Evolutionary conservation across 345 rosid species (phyloP).

Genomic region (Arabis hirsuta): DNA sequence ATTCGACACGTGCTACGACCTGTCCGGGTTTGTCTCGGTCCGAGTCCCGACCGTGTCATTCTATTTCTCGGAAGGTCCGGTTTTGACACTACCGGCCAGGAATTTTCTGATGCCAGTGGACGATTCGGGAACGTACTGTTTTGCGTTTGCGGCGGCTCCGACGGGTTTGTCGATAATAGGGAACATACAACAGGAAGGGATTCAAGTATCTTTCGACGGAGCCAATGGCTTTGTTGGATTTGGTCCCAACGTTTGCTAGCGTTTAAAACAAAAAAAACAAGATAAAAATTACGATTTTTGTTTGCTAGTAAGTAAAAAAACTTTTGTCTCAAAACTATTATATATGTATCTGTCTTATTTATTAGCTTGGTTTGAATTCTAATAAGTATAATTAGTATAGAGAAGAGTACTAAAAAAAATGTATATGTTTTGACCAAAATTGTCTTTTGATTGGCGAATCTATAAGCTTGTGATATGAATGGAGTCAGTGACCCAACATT

Average conservation of each 20-base stretch:
- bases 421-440: constrained; percentile 40
- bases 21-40: constrained; percentile 73
- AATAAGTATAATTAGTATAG: constrained; percentile 37
- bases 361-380: constrained; percentile 32
- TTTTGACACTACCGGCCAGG: constrained; percentile 80
- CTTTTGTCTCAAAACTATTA: constrained; percentile 17
- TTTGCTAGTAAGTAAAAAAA: constrained; percentile 30
- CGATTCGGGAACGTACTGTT: constrained; percentile 82
- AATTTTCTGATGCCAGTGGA: constrained; percentile 95
- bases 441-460: constrained; percentile 27
- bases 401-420: constrained; percentile 34
- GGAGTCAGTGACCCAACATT: constrained; percentile 18
- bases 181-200: constrained; percentile 96
- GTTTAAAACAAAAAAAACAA: constrained; percentile 12
- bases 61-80: constrained; percentile 80
- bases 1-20: constrained; percentile 88
- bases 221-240: constrained; percentile 94
- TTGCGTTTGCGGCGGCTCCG: constrained; percentile 81
- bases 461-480: constrained; percentile 9
- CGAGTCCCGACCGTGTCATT: constrained; percentile 93
- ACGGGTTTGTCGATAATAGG: constrained; percentile 87
- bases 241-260: constrained; percentile 85
- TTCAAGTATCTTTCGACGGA: constrained; percentile 89
- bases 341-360: constrained; percentile 32
- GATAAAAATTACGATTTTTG: constrained; percentile 25